Evolutionary conservation across 2,329 filamentous ascomycete species (phyloP).

Genomic region (Penicillium concentricum): DNA sequence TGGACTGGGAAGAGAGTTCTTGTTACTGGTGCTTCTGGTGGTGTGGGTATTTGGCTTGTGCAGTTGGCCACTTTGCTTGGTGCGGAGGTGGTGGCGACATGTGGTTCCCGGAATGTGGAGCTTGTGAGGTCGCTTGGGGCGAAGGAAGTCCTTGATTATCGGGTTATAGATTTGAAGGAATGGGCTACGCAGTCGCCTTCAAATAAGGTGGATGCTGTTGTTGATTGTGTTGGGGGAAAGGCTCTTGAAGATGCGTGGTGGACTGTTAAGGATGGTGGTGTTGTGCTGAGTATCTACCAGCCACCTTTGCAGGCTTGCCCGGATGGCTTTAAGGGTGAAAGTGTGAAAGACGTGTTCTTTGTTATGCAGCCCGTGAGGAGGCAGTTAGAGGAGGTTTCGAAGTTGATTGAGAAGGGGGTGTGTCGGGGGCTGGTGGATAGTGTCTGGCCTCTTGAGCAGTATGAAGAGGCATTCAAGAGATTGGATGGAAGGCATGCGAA

Average conservation of each 20-base stretch:
- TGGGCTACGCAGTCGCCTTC: slow-evolving; percentile 15
- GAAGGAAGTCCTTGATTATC: slow-evolving; percentile 44
- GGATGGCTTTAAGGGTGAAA: slow-evolving; percentile 19
- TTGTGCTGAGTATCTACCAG: slow-evolving; percentile 43
- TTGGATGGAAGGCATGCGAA: slow-evolving; percentile 41
- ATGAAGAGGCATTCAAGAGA: slow-evolving; percentile 40
- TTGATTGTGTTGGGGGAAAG: slow-evolving; percentile 47
- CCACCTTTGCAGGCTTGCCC: slow-evolving; percentile 36
- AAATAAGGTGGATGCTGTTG: slow-evolving; percentile 43
- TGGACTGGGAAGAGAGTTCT: slow-evolving; percentile 41
- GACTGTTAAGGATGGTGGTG: slow-evolving; percentile 37
- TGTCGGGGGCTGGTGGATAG: slow-evolving; percentile 42
- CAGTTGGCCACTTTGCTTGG: slow-evolving; percentile 32
- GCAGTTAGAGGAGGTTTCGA: slow-evolving; percentile 40
- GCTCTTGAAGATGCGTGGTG: slow-evolving; percentile 47
- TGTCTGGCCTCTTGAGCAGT: slow-evolving; percentile 43
- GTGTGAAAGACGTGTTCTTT: slow-evolving; percentile 42
- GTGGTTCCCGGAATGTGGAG: slow-evolving; percentile 39
- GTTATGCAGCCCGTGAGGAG: slow-evolving; percentile 41
- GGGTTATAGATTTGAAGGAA: background rate
- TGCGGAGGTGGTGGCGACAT: slow-evolving; percentile 42
- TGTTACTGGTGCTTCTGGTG: slow-evolving; percentile 47
- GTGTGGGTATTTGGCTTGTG: slow-evolving; percentile 47
- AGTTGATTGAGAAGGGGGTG: slow-evolving; percentile 39
- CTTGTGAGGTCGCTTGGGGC: slow-evolving; percentile 45